Evolutionary conservation across 2,329 filamentous ascomycete genomes (phyloP).

Genomic region (Acrocalymma vagum): DNA sequence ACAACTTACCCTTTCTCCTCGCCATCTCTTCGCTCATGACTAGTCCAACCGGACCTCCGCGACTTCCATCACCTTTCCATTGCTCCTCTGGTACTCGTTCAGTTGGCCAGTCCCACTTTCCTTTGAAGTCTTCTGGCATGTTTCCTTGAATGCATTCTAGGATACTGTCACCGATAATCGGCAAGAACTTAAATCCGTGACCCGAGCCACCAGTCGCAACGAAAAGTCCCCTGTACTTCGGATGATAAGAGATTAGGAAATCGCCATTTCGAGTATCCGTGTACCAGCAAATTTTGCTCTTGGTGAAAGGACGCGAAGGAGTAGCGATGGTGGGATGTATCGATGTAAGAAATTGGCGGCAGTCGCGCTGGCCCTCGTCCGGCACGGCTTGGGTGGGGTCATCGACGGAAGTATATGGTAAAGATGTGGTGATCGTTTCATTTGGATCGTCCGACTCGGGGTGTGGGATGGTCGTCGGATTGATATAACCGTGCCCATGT

Average conservation of each 20-base stretch:
- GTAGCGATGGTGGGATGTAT: constrained; percentile 41
- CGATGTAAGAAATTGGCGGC: constrained; percentile 39
- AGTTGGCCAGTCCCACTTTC: constrained; percentile 67
- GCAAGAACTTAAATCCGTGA: constrained; percentile 70
- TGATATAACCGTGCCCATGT: constrained; percentile 61
- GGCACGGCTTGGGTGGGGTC: constrained; percentile 46
- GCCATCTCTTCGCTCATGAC: constrained; percentile 51
- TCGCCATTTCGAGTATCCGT: constrained; percentile 65
- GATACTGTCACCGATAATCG: constrained; percentile 64
- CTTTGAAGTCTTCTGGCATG: constrained; percentile 60
- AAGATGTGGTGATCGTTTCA: constrained; percentile 53
- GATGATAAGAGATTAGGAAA: constrained; percentile 63
- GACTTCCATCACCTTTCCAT: constrained; percentile 49
- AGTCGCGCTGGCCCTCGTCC: constrained; percentile 38
- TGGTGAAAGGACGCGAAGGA: constrained; percentile 52
- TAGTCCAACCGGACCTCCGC: constrained; percentile 48
- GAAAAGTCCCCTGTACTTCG: constrained; percentile 60
- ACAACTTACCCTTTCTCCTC: constrained; percentile 42
- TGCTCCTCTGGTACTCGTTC: constrained; percentile 47
- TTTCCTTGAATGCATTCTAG: constrained; percentile 58
- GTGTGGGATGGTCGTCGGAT: constrained; percentile 56
- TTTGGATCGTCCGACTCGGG: constrained; percentile 50
- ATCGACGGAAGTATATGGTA: constrained; percentile 64
- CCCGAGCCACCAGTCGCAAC: constrained; percentile 69
- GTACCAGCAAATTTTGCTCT: constrained; percentile 64